Evolutionary conservation across 345 rosid species (phyloP), one percentile per base, ranked within the genome.

Genomic region (Aurinia saxatilis): DNA sequence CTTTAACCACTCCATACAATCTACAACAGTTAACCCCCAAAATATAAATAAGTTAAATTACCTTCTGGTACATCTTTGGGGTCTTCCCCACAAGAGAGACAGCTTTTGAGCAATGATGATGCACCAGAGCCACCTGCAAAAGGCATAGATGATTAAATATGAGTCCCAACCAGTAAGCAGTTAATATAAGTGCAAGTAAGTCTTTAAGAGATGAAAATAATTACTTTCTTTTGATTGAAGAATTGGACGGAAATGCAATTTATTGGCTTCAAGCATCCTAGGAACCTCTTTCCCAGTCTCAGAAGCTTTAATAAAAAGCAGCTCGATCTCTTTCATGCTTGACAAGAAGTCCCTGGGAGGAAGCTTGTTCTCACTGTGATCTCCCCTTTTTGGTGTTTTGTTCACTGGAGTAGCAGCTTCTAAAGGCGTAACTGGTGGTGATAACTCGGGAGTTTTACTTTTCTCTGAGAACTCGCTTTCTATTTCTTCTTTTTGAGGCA

Each of bases 221-320:
- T 60, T 80, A 87, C 91, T 75, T 64, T 82, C 83, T 80, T 81
- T 82, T 53, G 70, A 80, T 1, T 76, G 57, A 41, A 71, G 70
- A 68, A 87, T 75, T 19, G 95, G 95, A 54, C 90, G 95, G 65
- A 85, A 85, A 79, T 84, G 91, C 75, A 93, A 57, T 50, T 87
- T 93, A 74, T 90, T 86, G 67, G 92, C 99, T 81, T 90, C 97
- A 47, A 93, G 96, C 99, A 93, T 90, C 78, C 92, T 83, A 34
- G 96, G 99, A 73, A 90, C 92, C 73, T 93, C 97, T 79, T 79
- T 84, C 10, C 99, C 99, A 47, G 90, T 81, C 50, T 85, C 95
- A 1, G 97, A 93, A 63, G 96, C 99, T 82, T 78, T 84, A 47
- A 81, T 52, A 69, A 93, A 93, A 41, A 82, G 92, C 68, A 33